Conservation (phyloP, 495 filamentous ascomycete genomes). For the Neohortaea acidophila region DNA sequence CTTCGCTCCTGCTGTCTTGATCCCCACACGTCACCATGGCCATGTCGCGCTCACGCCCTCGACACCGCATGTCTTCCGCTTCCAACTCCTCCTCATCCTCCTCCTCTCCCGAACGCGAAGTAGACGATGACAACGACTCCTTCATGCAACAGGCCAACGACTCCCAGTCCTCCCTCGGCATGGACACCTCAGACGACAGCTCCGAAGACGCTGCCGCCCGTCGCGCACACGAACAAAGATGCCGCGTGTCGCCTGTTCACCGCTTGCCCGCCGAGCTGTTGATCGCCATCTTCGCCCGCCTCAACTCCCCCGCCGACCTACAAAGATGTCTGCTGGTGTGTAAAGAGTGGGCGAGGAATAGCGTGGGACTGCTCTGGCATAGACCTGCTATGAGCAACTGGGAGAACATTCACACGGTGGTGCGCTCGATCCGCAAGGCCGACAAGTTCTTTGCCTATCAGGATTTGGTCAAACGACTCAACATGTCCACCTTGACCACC, state of each 20-base stretch:
- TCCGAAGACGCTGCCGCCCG: conserved; percentile 42
- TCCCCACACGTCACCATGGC: background rate
- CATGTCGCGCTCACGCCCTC: conserved; percentile 20
- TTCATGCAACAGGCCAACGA: conserved; percentile 73
- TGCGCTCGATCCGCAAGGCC: conserved; percentile 50
- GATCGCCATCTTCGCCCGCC: conserved; percentile 78
- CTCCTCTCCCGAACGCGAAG: conserved; percentile 65
- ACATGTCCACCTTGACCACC: conserved; percentile 61
- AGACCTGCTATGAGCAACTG: conserved; percentile 79
- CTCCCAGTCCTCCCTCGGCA: conserved; percentile 72
- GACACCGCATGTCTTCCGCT: conserved; percentile 18
- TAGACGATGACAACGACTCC: conserved; percentile 78
- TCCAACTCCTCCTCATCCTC: conserved; percentile 51
- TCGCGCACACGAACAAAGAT: conserved; percentile 51
- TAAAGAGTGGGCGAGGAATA: conserved; percentile 82
- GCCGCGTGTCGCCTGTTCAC: conserved; percentile 54
- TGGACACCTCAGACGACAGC: conserved; percentile 19
- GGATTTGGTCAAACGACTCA: conserved; percentile 77
- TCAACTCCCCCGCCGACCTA: conserved; percentile 54
- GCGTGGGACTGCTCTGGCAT: conserved; percentile 89
- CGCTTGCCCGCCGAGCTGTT: conserved; percentile 85
- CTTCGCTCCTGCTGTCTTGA: background rate
- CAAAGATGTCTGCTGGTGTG: conserved; percentile 82
- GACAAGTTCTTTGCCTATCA: conserved; percentile 70
- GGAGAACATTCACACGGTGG: conserved; percentile 61